Conservation (phyloP, 2,329 filamentous ascomycete genomes). For the Podosphaera fusca region DNA sequence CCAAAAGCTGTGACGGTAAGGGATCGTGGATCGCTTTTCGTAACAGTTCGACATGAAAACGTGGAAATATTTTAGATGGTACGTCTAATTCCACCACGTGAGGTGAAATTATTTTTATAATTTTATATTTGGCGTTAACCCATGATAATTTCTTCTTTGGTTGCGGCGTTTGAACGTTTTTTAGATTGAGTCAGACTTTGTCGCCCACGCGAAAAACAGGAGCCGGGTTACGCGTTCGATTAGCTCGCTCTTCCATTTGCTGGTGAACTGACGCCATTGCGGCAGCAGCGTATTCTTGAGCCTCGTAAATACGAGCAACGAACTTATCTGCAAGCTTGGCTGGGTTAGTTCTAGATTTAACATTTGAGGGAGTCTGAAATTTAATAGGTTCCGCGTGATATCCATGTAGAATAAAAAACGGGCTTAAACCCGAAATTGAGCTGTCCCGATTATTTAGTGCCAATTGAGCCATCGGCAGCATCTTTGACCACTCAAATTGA, state of each 20-base stretch:
- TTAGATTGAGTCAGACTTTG: not conserved
- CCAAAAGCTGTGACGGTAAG: too few species aligned
- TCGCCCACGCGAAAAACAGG: not conserved
- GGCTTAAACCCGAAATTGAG: not conserved
- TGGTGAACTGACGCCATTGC: not conserved
- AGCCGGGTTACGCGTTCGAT: not conserved
- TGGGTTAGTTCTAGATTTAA: not conserved
- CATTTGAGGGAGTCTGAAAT: not conserved
- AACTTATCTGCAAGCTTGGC: not conserved
- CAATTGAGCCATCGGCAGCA: not conserved
- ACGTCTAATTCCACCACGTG: too few species aligned
- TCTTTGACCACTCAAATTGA: not conserved
- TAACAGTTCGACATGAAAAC: too few species aligned
- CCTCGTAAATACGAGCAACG: not conserved
- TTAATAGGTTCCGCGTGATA: not conserved
- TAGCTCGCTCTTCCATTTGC: not conserved
- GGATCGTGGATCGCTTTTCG: too few species aligned
- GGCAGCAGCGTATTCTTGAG: not conserved
- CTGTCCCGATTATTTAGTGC: not conserved
- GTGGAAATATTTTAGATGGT: too few species aligned
- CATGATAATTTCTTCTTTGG: too few species aligned
- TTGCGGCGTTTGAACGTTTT: too few species aligned
- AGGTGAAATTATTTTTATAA: too few species aligned
- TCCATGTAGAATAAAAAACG: not conserved
- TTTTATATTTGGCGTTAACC: too few species aligned